Evolutionary conservation across 257 asterid genomes (phyloP).

Genomic region (Lavandula angustifolia): DNA sequence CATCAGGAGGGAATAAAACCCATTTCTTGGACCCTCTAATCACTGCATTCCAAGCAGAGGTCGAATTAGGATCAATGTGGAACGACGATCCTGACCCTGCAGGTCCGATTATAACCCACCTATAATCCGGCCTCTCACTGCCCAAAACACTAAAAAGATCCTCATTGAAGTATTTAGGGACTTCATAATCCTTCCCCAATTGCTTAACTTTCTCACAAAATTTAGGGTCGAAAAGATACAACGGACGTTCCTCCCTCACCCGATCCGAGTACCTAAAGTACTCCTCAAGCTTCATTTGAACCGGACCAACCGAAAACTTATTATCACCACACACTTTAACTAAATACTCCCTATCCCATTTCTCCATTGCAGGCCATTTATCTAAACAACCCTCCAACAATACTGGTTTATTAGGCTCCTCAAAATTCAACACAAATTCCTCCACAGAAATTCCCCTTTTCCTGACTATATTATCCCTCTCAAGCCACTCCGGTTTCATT

Average conservation of each 20-base stretch:
- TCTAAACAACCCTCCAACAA: constrained; percentile 85
- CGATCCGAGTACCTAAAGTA: constrained; percentile 77
- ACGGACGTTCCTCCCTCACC: constrained; percentile 82
- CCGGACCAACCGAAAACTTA: constrained; percentile 74
- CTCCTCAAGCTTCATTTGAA: constrained; percentile 74
- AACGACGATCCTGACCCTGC: constrained; percentile 99
- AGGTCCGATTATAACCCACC: constrained; percentile 96
- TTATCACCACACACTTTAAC: constrained; percentile 59
- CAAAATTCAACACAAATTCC: constrained; percentile 69
- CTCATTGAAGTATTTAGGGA: constrained; percentile 76
- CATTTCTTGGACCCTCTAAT: constrained; percentile 93
- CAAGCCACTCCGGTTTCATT: constrained; percentile 92
- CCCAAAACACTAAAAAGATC: constrained; percentile 89
- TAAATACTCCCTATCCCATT: constrained; percentile 81
- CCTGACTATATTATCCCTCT: constrained; percentile 78
- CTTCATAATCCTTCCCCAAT: constrained; percentile 69
- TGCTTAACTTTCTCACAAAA: constrained; percentile 75
- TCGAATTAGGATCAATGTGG: constrained; percentile 96
- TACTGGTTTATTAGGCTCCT: constrained; percentile 86
- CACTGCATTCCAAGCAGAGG: constrained; percentile 99
- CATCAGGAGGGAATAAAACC: constrained; percentile 92
- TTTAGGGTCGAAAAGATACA: constrained; percentile 91
- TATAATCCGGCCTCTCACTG: constrained; percentile 78
- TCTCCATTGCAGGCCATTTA: constrained; percentile 64
- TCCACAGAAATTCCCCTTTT: constrained; percentile 67